Evolutionary conservation across 306 rosid genomes (phyloP), one percentile per base, ranked within the genome.

Genomic region (Vigna unguiculata): DNA sequence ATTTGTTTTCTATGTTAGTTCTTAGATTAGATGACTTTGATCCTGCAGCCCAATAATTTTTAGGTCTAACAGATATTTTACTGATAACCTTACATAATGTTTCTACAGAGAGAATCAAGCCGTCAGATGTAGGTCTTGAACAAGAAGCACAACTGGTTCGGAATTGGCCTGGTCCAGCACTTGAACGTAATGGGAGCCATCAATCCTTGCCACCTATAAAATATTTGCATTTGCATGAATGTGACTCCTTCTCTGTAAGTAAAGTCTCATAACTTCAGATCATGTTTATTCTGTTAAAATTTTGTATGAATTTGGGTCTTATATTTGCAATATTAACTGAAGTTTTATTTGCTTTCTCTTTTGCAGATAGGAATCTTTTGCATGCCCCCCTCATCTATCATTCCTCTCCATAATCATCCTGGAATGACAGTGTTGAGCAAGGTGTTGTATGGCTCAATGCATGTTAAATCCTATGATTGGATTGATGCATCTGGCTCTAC

Each of bases 331-430:
- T 32, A 68, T 17, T 21, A 21, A 60, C 41, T 9, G 45, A 80
- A 49, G 43, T 65, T 57, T 59, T 58, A 53, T 48, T 65, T 57
- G 24, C 14, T 32, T 77, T 9, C 25, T 78, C 13, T 71, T 85
- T 59, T 76, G 80, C 86, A 93, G 97, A 93, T 93, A 59, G 98
- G 98, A 82, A 91, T 93, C 30, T 93, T 93, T 87, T 93, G 98
- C 90, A 91, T 93, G 98, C 96, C 97, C 0, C 92, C 97, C 21
- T 82, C 89, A 5, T 90, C 98, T 57, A 84, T 93, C 71, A 90
- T 93, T 86, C 98, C 98, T 74, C 90, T 91, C 80, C 98, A 93
- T 73, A 89, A 93, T 79, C 98, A 93, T 84, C 98, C 97, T 74
- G 82, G 82, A 59, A 82, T 82, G 85, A 82, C 82, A 4, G 82